These are phyloP conservation scores for Amauroascus niger DNA, from an alignment of 2,329 filamentous ascomycete species.

Conservation along the genomic window DNA sequence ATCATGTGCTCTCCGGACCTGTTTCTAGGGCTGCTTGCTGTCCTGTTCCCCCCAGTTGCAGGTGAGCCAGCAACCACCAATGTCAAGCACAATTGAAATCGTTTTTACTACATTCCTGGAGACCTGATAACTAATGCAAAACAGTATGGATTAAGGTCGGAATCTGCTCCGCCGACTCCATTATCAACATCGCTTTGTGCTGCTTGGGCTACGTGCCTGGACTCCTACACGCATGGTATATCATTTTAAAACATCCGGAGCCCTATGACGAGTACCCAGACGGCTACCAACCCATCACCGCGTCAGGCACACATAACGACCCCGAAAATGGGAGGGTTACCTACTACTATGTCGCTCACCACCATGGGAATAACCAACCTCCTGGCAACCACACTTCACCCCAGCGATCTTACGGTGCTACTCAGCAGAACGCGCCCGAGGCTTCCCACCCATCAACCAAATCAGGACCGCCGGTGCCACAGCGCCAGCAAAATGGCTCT, in stretches of 20 bases:
- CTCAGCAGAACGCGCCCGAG: constrained; percentile 22
- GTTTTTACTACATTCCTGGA: not conserved
- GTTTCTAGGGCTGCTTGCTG: constrained; percentile 51
- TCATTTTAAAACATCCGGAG: constrained; percentile 85
- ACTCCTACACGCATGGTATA: constrained; percentile 94
- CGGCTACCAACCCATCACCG: constrained; percentile 54
- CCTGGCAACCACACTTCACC: constrained; percentile 24
- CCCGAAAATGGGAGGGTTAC: constrained; percentile 47
- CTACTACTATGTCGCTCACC: constrained; percentile 63
- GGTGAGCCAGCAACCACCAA: constrained; percentile 33
- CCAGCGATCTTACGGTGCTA: constrained; percentile 33
- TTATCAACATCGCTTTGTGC: constrained; percentile 93
- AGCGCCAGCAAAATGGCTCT: constrained; percentile 12
- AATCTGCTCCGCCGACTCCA: constrained; percentile 79
- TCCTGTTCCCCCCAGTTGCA: constrained; percentile 52
- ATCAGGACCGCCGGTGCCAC: constrained; percentile 19
- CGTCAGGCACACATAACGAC: constrained; percentile 37
- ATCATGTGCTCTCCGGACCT: constrained; percentile 52
- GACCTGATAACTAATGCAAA: not conserved
- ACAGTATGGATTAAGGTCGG: constrained; percentile 94
- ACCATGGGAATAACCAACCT: constrained; percentile 22
- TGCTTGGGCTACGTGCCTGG: constrained; percentile 70
- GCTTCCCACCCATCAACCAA: constrained; percentile 19
- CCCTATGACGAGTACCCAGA: constrained; percentile 48
- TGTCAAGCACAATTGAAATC: not conserved